Base-by-base conservation (phyloP, 306 rosid species). In the Morella rubra region DNA sequence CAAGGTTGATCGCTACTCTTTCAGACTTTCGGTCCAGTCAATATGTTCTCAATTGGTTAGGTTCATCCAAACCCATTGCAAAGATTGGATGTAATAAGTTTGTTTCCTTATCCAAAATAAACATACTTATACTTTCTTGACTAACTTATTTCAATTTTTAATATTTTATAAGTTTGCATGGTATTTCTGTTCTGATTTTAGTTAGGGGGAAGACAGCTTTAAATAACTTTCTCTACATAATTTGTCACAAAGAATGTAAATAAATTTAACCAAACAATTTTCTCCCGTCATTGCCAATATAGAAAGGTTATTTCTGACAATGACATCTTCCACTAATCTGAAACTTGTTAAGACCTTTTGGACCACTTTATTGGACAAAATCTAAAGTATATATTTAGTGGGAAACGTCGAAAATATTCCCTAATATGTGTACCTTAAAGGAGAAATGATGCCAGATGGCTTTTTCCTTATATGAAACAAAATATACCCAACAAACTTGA, bases 361-460 rank as follows among this genome's bases (percentile, higher is more conserved):
- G 84, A 85, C 86, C 22, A 77, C 32, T n/a, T 78, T 67, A 41
- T 49, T 10, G 87, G 88, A 83, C 82, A 86, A 85, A 86, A 89
- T 88, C 82, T 79, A 81, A 76, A 71, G 86, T 70, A 45, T 77
- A 76, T 69, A 27, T 70, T 9, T 73, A 79, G 81, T 80, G 80
- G 87, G 80, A 81, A 82, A 83, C 72, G 78, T 82, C 32, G 73
- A 82, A 72, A 86, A 89, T 84, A 87, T 87, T 89, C 87, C 79
- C 74, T 49, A 46, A 72, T 67, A n/a, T 52, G 67, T 73, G 71
- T 61, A 69, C 76, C 69, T 82, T 72, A 82, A 83, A 72, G 49
- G 79, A 74, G 84, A 87, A 81, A 87, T 85, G 67, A 72, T 81
- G 75, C 81, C 8, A 52, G 60, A 69, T 71, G 56, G 80, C 81